Base-by-base conservation (phyloP, 2,329 filamentous ascomycete species). In the Cryphonectria japonica region DNA sequence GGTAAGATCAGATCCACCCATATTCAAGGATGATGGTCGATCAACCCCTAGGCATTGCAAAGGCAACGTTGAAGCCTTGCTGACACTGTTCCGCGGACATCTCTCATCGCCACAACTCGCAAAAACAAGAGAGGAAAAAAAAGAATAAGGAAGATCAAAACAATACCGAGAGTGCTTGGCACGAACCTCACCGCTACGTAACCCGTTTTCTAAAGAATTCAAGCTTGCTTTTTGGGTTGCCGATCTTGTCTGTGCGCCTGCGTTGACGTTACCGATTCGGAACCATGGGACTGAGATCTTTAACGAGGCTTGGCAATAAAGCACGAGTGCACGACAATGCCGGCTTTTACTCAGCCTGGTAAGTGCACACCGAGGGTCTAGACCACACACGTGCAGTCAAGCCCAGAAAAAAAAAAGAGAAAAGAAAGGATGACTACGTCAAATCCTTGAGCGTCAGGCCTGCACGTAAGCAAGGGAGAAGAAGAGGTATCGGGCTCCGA, bases 221-320 rank as follows among this genome's bases (percentile, higher is more conserved):
- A 59, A 59, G 54, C 54, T 59, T 59, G 54, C 26, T 32, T 59
- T 59, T 34, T 59, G 54, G 4, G 54, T 59, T 59, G 54, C 29
- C 9, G 54, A 59, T 59, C 54, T 59, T 13, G 54, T 59, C 54
- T 59, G 54, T 59, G 54, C 54, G 5, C 26, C n/a, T 57, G 11
- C 52, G 5, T 29, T 57, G 52, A 57, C 52, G 13, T 50, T 50
- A 57, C 11, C 52, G 26, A 8, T 13, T 6, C 29, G 26, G 46
- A 59, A 59, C 54, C 54, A 59, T 34, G 29, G 29, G 29, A 59
- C 29, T 59, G 29, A 19, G 54, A 59, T 59, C 29, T 13, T 5
- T 32, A 3, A 9, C 22, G 13, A 5, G 54, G 54, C 54, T 59
- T 34, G 54, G 54, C 54, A 32, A 59, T 34, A 14, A 26, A 8